Percentiles rank a stretch among this genome's conserved stretches.
These are phyloP conservation scores for Endocladia muricata DNA, from an alignment of 31 red algal species.

Conservation along the genomic window DNA sequence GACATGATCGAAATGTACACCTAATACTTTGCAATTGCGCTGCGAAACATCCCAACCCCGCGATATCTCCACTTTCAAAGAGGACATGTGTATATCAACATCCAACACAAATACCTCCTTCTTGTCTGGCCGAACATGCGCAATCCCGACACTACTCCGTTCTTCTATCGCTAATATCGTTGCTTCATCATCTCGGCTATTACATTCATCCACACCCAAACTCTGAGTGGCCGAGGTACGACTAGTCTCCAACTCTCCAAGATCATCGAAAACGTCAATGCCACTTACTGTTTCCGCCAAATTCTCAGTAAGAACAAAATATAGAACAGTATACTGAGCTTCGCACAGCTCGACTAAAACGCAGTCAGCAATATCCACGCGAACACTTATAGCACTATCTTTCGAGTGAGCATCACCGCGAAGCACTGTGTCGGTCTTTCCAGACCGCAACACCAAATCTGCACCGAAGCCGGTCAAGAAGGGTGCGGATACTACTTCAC, in stretches of 20 bases:
- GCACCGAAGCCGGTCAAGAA: conserved; percentile 38
- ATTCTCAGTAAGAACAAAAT: conserved; percentile 80
- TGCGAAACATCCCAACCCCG: conserved; percentile 59
- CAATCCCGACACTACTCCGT: not conserved
- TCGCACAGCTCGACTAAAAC: conserved; percentile 36
- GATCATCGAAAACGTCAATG: conserved; percentile 5
- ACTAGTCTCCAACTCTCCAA: not conserved
- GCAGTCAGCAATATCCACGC: not conserved
- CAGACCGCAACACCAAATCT: conserved; percentile 11
- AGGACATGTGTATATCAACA: conserved; percentile 8
- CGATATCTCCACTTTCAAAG: conserved; percentile 48
- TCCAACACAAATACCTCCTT: not conserved
- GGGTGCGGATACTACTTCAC: conserved; percentile 10
- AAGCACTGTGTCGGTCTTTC: too few species aligned
- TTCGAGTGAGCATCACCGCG: not conserved
- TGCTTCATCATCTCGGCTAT: not conserved
- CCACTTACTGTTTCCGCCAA: conserved; percentile 58
- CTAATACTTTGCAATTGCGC: conserved; percentile 41
- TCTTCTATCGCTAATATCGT: not conserved
- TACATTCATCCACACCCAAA: not conserved
- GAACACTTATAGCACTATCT: not conserved
- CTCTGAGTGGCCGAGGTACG: not conserved
- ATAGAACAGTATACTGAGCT: conserved; percentile 82
- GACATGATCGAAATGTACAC: conserved; percentile 22
- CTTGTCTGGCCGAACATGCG: not conserved